phyloP scores from a whole-genome alignment of 495 filamentous ascomycete genomes.

The Penicillium verhagenii region DNA sequence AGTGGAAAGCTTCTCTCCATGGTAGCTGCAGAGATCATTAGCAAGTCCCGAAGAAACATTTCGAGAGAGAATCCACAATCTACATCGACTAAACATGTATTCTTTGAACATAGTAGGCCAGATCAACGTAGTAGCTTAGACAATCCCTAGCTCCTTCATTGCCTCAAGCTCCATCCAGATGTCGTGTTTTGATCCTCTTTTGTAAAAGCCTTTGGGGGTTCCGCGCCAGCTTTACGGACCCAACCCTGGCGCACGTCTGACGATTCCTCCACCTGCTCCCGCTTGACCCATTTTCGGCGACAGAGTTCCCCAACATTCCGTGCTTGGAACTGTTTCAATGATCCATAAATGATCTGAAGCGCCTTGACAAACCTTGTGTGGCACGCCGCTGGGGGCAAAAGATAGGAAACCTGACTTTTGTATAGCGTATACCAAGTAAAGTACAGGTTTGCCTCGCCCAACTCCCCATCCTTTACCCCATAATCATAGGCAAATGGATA shows the following conservation, averaged over 20 bases:
- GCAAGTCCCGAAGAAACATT: too few species aligned
- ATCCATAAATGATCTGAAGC: constrained; percentile 1
- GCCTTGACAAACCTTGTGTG: constrained; percentile 2
- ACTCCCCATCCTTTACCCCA: background rate
- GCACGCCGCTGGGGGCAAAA: background rate
- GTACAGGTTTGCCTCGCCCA: background rate
- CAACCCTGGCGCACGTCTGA: background rate
- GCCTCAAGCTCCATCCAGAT: background rate
- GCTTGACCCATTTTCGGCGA: background rate
- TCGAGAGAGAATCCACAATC: too few species aligned
- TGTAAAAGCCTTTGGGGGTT: background rate
- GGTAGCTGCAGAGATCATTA: background rate
- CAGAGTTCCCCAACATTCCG: background rate
- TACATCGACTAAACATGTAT: too few species aligned
- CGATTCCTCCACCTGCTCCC: constrained; percentile 4
- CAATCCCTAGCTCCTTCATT: background rate
- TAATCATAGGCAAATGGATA: constrained; percentile 1
- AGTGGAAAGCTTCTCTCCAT: background rate
- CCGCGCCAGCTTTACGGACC: background rate
- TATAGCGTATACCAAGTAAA: background rate
- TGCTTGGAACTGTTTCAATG: background rate
- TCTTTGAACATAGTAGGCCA: too few species aligned
- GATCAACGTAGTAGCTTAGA: too few species aligned
- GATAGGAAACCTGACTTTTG: constrained; percentile 1
- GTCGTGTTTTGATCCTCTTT: constrained; percentile 1